Percentiles rank a stretch among this genome's conserved stretches.
These are phyloP conservation scores for Datura wrightii DNA, from an alignment of 257 asterid species.

Conservation along the genomic window DNA sequence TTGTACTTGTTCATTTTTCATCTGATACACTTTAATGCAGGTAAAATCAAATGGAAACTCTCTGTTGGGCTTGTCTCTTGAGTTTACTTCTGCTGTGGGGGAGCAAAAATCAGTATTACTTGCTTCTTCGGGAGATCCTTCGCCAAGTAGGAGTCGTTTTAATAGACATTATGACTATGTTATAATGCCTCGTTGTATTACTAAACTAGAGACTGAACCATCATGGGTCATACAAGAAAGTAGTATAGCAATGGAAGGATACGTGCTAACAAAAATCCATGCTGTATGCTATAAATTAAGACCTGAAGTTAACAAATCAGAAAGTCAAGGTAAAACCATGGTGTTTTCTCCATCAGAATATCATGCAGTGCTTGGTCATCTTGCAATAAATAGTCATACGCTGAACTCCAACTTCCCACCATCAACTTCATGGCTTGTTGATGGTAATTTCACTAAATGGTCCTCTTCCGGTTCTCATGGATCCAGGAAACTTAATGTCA, in stretches of 20 bases:
- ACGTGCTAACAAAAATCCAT: constrained; percentile 57
- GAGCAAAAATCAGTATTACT: constrained; percentile 59
- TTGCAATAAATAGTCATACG: constrained; percentile 46
- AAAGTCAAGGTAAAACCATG: constrained; percentile 18
- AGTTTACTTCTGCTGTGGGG: constrained; percentile 47
- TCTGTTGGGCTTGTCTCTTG: constrained; percentile 67
- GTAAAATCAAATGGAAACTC: constrained; percentile 69
- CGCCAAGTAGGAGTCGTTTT: constrained; percentile 65
- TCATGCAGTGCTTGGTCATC: constrained; percentile 74
- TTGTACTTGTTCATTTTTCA: neutral
- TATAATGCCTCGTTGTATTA: constrained; percentile 65
- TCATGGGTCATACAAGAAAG: constrained; percentile 75
- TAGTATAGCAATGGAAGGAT: constrained; percentile 63
- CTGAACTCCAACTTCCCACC: constrained; percentile 59
- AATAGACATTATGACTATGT: constrained; percentile 52
- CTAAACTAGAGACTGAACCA: constrained; percentile 46
- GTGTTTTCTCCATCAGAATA: constrained; percentile 51
- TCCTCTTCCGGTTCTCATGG: constrained; percentile 54
- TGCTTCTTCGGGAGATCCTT: constrained; percentile 62
- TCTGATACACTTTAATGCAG: constrained; percentile 46
- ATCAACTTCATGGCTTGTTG: constrained; percentile 63
- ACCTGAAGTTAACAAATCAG: constrained; percentile 36
- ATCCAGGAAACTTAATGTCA: constrained; percentile 56
- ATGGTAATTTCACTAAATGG: constrained; percentile 54
- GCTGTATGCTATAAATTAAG: constrained; percentile 68